Percentiles rank a stretch among this genome's conserved stretches.
Conservation (phyloP, 345 rosid genomes). For the Firmiana major region DNA sequence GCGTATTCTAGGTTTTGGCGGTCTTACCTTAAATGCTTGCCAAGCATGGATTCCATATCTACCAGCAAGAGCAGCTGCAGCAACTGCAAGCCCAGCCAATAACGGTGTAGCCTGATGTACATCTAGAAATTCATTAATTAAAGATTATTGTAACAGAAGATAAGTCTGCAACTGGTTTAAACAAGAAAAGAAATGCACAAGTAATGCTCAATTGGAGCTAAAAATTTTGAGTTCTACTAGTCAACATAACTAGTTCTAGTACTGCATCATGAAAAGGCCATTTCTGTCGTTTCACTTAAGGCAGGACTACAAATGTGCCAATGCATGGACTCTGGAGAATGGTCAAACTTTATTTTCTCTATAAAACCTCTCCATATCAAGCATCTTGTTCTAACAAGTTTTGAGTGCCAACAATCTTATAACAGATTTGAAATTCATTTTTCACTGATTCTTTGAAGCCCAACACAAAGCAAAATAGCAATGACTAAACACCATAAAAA, state of each 20-base stretch:
- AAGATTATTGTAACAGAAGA: neutral
- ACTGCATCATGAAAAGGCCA: neutral
- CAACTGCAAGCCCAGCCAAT: conserved; percentile 53
- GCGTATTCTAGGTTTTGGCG: conserved; percentile 27
- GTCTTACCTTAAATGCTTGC: conserved; percentile 58
- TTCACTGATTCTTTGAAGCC: neutral
- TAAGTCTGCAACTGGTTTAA: neutral
- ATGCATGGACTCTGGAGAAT: neutral
- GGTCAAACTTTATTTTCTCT: neutral
- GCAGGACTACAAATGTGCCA: neutral
- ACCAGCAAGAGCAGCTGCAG: conserved; percentile 63
- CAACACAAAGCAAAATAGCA: neutral
- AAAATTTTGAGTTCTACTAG: neutral
- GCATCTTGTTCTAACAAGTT: neutral
- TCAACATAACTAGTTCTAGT: neutral
- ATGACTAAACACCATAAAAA: neutral
- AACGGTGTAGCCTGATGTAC: conserved; percentile 40
- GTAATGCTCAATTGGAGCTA: neutral
- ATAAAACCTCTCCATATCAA: no score
- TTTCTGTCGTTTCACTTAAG: neutral
- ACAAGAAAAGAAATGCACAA: neutral
- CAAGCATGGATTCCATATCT: conserved; percentile 51
- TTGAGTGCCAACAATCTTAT: neutral
- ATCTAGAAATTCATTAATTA: conserved; percentile 14
- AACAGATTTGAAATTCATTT: neutral